Percentiles rank a stretch among this genome's conserved stretches.
Evolutionary conservation across 768 basidiomycete species (phyloP).

Genomic region (Russula sp.): DNA sequence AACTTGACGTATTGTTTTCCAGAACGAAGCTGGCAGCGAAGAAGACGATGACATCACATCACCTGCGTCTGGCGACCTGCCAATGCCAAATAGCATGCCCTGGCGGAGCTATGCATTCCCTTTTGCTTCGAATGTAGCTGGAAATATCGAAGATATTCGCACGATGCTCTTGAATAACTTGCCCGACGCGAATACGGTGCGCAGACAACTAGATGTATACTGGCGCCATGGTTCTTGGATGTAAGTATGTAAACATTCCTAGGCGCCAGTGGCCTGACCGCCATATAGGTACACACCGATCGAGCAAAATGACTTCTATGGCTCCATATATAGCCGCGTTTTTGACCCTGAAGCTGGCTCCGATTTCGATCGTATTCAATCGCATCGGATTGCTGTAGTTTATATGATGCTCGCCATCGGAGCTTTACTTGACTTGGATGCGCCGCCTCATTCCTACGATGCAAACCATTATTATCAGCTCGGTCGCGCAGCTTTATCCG

Average conservation of each 20-base stretch:
- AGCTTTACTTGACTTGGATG: slow-evolving; percentile 56
- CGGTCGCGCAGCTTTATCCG: slow-evolving; percentile 54
- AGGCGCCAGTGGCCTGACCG: slow-evolving; percentile 1
- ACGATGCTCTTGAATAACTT: slow-evolving; percentile 46
- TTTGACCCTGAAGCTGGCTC: slow-evolving; percentile 45
- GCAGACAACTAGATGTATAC: slow-evolving; percentile 49
- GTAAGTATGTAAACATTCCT: slow-evolving; percentile 42
- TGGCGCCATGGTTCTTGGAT: slow-evolving; percentile 71
- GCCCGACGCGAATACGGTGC: slow-evolving; percentile 41
- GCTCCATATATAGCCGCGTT: slow-evolving; percentile 50
- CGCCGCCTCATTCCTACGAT: slow-evolving; percentile 51
- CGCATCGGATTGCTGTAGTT: slow-evolving; percentile 57
- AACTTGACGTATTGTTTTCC: slow-evolving; percentile 24
- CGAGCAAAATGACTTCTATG: slow-evolving; percentile 53
- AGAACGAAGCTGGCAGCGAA: slow-evolving; percentile 60
- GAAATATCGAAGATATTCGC: slow-evolving; percentile 46
- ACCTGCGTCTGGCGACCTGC: slow-evolving; percentile 38
- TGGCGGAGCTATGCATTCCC: slow-evolving; percentile 64
- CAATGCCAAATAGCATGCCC: slow-evolving; percentile 51
- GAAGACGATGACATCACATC: slow-evolving; percentile 48
- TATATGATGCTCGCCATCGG: slow-evolving; percentile 66
- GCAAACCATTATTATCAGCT: slow-evolving; percentile 61
- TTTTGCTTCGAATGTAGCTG: slow-evolving; percentile 44
- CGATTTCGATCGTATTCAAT: slow-evolving; percentile 43
- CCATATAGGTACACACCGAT: slow-evolving; percentile 62